Evolutionary conservation across 2,329 filamentous ascomycete species (phyloP).

Genomic region (Xylaria sp.): DNA sequence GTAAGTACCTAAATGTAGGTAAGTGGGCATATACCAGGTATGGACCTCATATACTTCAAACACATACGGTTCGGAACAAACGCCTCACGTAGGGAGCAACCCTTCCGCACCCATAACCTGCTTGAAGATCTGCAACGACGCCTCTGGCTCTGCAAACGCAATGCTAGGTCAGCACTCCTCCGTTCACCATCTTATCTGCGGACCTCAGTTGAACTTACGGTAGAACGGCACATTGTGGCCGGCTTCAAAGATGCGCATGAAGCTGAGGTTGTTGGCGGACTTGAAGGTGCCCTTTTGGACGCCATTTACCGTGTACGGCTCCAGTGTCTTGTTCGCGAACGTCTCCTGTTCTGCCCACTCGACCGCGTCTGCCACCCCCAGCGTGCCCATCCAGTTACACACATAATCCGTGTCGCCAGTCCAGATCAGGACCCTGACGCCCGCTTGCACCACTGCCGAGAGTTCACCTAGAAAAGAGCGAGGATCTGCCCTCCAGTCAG

Average conservation of each 20-base stretch:
- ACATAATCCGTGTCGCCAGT: constrained; percentile 62
- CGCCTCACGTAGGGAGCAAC: constrained; percentile 11
- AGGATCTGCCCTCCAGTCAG: constrained; percentile 1
- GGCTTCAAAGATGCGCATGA: constrained; percentile 51
- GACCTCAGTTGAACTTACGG: constrained; percentile 40
- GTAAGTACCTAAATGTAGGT: too few species aligned
- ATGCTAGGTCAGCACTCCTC: constrained; percentile 3
- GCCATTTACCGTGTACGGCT: constrained; percentile 53
- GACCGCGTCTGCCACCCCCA: constrained; percentile 49
- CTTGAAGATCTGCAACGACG: constrained; percentile 18
- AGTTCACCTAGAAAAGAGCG: constrained; percentile 41
- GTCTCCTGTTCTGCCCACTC: constrained; percentile 43
- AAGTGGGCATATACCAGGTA: too few species aligned
- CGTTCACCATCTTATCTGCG: neutral
- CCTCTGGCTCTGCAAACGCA: constrained; percentile 15
- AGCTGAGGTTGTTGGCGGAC: constrained; percentile 51
- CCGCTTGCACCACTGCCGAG: constrained; percentile 49
- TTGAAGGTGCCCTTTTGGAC: constrained; percentile 53
- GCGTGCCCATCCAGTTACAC: constrained; percentile 60
- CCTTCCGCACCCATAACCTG: constrained; percentile 13
- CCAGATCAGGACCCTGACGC: constrained; percentile 55
- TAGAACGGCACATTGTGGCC: constrained; percentile 50
- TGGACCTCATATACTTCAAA: neutral
- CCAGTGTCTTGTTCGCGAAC: constrained; percentile 43
- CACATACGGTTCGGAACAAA: neutral